phyloP scores from a whole-genome alignment of 2,329 filamentous ascomycete species.

The Fusarium chaquense region DNA sequence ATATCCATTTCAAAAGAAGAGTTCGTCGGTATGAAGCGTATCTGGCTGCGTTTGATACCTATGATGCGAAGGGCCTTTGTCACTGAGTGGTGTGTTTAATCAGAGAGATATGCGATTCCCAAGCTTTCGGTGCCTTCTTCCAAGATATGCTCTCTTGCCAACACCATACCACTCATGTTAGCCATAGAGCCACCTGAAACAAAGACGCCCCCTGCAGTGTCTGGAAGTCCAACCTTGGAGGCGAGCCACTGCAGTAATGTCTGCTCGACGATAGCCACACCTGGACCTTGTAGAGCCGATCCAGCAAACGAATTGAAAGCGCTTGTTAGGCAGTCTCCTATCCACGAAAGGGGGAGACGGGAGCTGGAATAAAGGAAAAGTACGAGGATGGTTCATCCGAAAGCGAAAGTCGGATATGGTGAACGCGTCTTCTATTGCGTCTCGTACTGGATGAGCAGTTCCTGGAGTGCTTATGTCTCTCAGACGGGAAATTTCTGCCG shows the following conservation, averaged over 20 bases:
- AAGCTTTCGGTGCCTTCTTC: background rate
- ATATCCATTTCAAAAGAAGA: background rate
- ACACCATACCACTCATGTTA: constrained; percentile 24
- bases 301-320: constrained; percentile 25
- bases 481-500: background rate
- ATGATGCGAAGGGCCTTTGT: constrained; percentile 10
- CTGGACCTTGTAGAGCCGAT: constrained; percentile 11
- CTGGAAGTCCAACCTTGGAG: constrained; percentile 10
- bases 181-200: constrained; percentile 25
- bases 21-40: constrained; percentile 1
- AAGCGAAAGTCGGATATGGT: constrained; percentile 14
- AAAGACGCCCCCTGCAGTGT: constrained; percentile 10
- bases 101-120: constrained; percentile 12
- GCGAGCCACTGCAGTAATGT: constrained; percentile 18
- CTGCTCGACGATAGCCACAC: constrained; percentile 13
- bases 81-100: constrained; percentile 24
- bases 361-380: constrained; percentile 13
- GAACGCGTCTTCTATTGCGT: constrained; percentile 16
- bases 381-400: constrained; percentile 18
- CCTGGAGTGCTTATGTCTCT: constrained; percentile 15
- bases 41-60: background rate
- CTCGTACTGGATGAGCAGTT: background rate
- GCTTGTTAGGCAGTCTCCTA: constrained; percentile 12
- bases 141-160: constrained; percentile 12
- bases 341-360: constrained; percentile 9